A percentile compares a stretch with the other conserved stretches of the same genome.
Evolutionary conservation across 768 basidiomycete species (phyloP).

Genomic region (Macrocybe gigantea): DNA sequence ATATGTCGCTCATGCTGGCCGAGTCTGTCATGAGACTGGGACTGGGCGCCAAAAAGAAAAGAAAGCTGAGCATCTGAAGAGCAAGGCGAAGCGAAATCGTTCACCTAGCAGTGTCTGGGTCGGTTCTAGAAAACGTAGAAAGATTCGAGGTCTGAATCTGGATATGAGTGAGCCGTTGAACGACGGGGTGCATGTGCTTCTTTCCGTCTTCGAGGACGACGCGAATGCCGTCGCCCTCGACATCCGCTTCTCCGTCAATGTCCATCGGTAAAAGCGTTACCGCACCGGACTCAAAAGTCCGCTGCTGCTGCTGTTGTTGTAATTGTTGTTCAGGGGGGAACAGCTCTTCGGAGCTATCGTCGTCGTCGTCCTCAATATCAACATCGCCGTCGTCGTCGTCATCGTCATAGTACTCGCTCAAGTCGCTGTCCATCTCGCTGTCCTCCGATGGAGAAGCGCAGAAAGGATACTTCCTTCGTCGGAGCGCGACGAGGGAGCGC

Average conservation of each 20-base stretch:
- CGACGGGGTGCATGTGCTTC: constrained; percentile 53
- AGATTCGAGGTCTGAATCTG: constrained; percentile 11
- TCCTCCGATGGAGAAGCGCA: constrained; percentile 3
- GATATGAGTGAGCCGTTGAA: constrained; percentile 22
- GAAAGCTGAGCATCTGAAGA: background rate
- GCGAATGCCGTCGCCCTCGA: constrained; percentile 5
- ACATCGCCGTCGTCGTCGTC: constrained; percentile 16
- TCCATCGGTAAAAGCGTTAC: constrained; percentile 13
- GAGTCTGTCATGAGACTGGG: too few species aligned
- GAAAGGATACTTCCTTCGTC: constrained; percentile 17
- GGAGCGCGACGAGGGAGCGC: constrained; percentile 21
- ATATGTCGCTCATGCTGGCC: too few species aligned
- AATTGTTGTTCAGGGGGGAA: background rate
- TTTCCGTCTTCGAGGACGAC: constrained; percentile 22
- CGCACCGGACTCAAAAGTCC: too few species aligned
- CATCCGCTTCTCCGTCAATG: constrained; percentile 11
- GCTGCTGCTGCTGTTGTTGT: too few species aligned
- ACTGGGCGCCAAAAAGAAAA: too few species aligned
- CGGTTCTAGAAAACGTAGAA: constrained; percentile 4
- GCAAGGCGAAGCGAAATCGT: background rate
- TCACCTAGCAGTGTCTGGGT: background rate
- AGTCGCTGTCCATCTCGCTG: constrained; percentile 12
- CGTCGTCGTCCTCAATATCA: constrained; percentile 10
- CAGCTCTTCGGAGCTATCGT: constrained; percentile 4
- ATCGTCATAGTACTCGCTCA: constrained; percentile 15